Evolutionary conservation across 306 rosid genomes (phyloP).

Genomic region (Trifolium subterraneum): DNA sequence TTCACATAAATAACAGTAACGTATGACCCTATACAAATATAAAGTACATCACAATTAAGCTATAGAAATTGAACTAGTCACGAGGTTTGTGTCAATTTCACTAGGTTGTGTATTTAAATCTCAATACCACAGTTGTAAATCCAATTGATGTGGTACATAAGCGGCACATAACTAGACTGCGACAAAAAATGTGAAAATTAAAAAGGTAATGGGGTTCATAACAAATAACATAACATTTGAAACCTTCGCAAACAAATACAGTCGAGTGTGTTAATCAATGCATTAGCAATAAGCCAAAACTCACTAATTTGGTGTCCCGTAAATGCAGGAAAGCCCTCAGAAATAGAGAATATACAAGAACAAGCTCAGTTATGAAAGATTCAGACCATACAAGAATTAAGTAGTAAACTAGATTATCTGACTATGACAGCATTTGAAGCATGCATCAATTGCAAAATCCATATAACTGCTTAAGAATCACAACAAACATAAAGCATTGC

Average conservation of each 20-base stretch:
- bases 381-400: neutral
- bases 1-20: neutral
- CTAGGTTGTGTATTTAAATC: neutral
- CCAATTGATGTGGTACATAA: too few relatives aligned
- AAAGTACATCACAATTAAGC: neutral
- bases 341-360: conserved; percentile 4
- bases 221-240: neutral
- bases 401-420: neutral
- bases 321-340: neutral
- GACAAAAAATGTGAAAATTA: neutral
- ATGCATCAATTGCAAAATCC: conserved; percentile 28
- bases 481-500: conserved; percentile 17
- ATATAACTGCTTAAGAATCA: conserved; percentile 32
- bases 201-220: neutral
- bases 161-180: neutral
- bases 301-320: neutral
- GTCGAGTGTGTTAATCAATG: neutral
- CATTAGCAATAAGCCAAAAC: neutral
- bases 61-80: neutral
- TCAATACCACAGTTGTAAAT: neutral
- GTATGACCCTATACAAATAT: neutral
- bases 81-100: neutral
- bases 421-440: conserved; percentile 4
- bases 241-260: neutral
- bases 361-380: neutral